Conservation (phyloP, 306 rosid species). For the Myrica gale region DNA sequence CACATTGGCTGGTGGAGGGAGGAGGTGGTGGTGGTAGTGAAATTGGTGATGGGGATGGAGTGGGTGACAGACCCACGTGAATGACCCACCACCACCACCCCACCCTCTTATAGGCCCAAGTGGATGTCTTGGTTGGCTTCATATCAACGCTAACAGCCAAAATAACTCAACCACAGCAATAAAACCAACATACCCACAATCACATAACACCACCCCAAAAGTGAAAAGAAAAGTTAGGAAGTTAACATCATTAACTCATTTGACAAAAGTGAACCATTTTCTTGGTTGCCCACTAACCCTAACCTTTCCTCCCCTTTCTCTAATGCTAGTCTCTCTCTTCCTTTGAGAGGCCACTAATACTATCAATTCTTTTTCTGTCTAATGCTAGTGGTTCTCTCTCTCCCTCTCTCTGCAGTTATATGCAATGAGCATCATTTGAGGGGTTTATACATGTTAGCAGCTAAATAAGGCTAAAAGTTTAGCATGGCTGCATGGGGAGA, state of each 20-base stretch:
- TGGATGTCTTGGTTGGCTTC: slow-evolving; percentile 78
- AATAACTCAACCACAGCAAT: slow-evolving; percentile 43
- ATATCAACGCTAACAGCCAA: slow-evolving; percentile 91
- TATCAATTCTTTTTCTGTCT: slow-evolving; percentile 33
- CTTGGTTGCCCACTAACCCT: slow-evolving; percentile 47
- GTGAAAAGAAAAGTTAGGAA: slow-evolving; percentile 21
- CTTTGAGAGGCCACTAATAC: slow-evolving; percentile 32
- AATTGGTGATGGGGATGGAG: slow-evolving; percentile 35
- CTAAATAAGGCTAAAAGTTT: slow-evolving; percentile 39
- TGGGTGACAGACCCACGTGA: slow-evolving; percentile 91
- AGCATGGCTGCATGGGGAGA: slow-evolving; percentile 40
- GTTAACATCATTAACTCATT: slow-evolving; percentile 66
- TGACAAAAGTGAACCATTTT: slow-evolving; percentile 51
- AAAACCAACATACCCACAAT: slow-evolving; percentile 42
- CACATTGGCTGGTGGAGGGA: slow-evolving; percentile 53
- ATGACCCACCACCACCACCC: slow-evolving; percentile 55
- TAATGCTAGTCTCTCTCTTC: background rate
- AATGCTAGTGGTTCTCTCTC: slow-evolving; percentile 66
- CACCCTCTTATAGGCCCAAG: slow-evolving; percentile 25
- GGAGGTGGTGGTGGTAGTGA: slow-evolving; percentile 31
- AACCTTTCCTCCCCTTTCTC: background rate
- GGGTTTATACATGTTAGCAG: slow-evolving; percentile 61
- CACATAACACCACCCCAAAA: slow-evolving; percentile 30
- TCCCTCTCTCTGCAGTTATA: slow-evolving; percentile 28
- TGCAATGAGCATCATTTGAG: slow-evolving; percentile 24